Conservation (phyloP, 2,329 filamentous ascomycete species). For the Trichoderma simmonsii region DNA sequence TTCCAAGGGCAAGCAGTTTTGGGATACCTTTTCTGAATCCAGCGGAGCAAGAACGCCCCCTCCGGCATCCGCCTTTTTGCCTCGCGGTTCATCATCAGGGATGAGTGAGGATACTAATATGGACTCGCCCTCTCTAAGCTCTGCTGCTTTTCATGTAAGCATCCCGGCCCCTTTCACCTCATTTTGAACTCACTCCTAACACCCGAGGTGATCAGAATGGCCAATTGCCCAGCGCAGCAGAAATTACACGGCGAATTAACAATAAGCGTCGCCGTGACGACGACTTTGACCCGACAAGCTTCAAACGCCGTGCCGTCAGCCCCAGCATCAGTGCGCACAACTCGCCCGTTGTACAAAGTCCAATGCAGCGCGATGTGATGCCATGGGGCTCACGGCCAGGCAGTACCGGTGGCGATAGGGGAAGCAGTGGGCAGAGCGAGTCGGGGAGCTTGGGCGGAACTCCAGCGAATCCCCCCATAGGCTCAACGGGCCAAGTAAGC, state of each 20-base stretch:
- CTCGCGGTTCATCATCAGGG: slow-evolving; percentile 56
- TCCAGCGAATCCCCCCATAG: slow-evolving; percentile 33
- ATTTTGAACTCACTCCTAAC: not conserved
- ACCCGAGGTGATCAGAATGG: slow-evolving; percentile 25
- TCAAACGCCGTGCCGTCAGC: slow-evolving; percentile 88
- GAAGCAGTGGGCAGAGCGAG: slow-evolving; percentile 52
- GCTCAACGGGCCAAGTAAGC: slow-evolving; percentile 43
- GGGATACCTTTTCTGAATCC: slow-evolving; percentile 74
- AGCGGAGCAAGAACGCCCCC: slow-evolving; percentile 57
- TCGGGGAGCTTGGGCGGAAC: slow-evolving; percentile 40
- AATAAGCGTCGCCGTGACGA: slow-evolving; percentile 85
- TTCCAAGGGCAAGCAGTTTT: slow-evolving; percentile 65
- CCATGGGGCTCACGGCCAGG: slow-evolving; percentile 71
- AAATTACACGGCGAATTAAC: slow-evolving; percentile 74
- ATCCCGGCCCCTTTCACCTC: slow-evolving; percentile 28
- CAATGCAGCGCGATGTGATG: slow-evolving; percentile 66
- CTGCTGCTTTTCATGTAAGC: slow-evolving; percentile 34
- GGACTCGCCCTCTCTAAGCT: slow-evolving; percentile 59
- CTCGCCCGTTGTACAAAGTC: slow-evolving; percentile 82
- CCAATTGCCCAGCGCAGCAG: slow-evolving; percentile 61
- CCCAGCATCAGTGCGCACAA: slow-evolving; percentile 89
- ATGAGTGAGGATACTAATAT: slow-evolving; percentile 69
- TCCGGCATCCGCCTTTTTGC: slow-evolving; percentile 61
- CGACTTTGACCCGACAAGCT: slow-evolving; percentile 81
- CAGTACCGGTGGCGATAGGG: slow-evolving; percentile 55